Conservation (phyloP, 257 asterid genomes). For the Forsythia viridissima region DNA sequence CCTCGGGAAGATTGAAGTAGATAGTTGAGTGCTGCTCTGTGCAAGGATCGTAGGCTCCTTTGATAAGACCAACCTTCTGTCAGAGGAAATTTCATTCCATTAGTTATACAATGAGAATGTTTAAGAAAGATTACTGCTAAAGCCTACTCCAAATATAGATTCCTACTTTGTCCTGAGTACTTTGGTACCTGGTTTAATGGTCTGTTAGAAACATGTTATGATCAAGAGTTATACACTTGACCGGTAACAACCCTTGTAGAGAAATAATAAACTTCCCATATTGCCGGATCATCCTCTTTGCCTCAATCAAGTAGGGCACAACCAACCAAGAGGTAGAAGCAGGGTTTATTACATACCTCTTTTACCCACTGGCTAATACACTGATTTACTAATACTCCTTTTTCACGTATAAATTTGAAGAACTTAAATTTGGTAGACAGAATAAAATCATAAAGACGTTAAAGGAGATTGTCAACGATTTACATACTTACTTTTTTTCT, state of each 20-base stretch:
- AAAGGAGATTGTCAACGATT: neutral
- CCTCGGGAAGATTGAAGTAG: slow-evolving; percentile 95
- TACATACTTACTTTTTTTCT: slow-evolving; percentile 51
- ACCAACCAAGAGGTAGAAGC: neutral
- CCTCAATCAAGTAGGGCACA: neutral
- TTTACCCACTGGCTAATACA: neutral
- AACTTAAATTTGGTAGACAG: neutral
- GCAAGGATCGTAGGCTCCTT: slow-evolving; percentile 88
- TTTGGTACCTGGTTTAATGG: neutral
- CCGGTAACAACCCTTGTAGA: neutral
- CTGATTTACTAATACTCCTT: neutral
- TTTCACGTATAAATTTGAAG: neutral
- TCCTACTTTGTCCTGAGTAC: neutral
- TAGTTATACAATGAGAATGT: slow-evolving; percentile 28
- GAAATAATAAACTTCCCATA: neutral
- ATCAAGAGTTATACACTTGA: neutral
- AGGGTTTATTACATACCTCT: neutral
- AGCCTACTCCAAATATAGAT: neutral
- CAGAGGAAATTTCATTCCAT: slow-evolving; percentile 28
- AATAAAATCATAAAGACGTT: neutral
- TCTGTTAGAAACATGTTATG: neutral
- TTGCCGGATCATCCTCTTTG: neutral
- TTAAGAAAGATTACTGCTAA: slow-evolving; percentile 1
- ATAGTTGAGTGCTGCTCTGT: slow-evolving; percentile 74
- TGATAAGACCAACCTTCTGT: slow-evolving; percentile 58